Conservation (phyloP, 2,329 filamentous ascomycete species). For the Chaetomiaceae sp. region DNA sequence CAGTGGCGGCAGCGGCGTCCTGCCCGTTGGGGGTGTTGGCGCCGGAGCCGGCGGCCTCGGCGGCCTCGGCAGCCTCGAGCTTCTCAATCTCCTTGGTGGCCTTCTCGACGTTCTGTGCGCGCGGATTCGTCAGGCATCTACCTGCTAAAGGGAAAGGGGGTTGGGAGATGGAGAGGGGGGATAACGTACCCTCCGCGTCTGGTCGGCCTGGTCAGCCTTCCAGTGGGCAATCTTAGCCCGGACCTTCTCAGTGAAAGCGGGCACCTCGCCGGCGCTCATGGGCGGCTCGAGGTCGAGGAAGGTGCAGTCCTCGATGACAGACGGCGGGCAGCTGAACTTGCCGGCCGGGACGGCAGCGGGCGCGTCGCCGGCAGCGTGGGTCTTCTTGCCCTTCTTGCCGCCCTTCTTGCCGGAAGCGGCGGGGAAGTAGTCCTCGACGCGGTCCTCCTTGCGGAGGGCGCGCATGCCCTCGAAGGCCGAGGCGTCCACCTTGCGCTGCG, state of each 20-base stretch:
- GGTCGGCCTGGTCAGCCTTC: constrained; percentile 82
- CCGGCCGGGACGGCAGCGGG: constrained; percentile 40
- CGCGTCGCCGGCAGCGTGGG: constrained; percentile 36
- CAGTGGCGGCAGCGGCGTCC: constrained; percentile 44
- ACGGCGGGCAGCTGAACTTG: constrained; percentile 79
- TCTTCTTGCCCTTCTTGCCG: constrained; percentile 82
- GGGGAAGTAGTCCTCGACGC: constrained; percentile 78
- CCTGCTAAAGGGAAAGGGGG: too few species aligned
- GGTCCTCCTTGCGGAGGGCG: constrained; percentile 78
- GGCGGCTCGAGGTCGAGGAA: constrained; percentile 83
- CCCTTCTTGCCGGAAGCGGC: constrained; percentile 77
- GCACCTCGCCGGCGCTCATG: constrained; percentile 76
- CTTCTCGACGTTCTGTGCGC: constrained; percentile 80
- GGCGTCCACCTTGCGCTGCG: constrained; percentile 77
- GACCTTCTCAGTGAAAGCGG: constrained; percentile 76
- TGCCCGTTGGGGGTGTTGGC: constrained; percentile 41
- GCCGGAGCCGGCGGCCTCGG: constrained; percentile 31
- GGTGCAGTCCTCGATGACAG: constrained; percentile 83
- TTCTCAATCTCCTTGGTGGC: constrained; percentile 92
- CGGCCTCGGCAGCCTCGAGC: constrained; percentile 63
- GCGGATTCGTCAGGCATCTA: too few species aligned
- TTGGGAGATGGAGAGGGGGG: too few species aligned
- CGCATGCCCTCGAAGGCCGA: constrained; percentile 79
- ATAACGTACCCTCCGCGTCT: constrained; percentile 78
- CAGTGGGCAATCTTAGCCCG: constrained; percentile 86